Conservation (phyloP, 345 rosid species). For the Salix dunnii region DNA sequence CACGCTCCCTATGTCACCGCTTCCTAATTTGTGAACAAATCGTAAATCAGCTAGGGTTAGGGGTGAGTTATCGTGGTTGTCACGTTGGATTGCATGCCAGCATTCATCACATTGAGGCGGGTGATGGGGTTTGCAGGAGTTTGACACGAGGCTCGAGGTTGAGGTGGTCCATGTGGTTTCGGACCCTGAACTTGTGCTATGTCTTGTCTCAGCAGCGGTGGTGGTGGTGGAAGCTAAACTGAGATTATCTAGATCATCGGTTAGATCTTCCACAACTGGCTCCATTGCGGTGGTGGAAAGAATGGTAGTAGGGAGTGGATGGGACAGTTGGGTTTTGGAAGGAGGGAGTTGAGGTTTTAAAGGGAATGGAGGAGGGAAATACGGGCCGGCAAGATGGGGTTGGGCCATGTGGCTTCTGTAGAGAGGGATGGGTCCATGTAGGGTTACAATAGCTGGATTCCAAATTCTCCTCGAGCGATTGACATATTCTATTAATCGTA, state of each 20-base stretch:
- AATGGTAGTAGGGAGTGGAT: neutral
- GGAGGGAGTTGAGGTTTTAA: constrained; percentile 5
- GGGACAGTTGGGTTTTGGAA: neutral
- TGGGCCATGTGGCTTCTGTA: constrained; percentile 35
- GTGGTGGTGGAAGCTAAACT: constrained; percentile 41
- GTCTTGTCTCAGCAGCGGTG: constrained; percentile 15
- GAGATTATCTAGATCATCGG: constrained; percentile 40
- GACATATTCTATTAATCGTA: neutral
- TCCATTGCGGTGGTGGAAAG: constrained; percentile 20
- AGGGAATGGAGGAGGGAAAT: neutral
- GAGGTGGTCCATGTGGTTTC: constrained; percentile 27
- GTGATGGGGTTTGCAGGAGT: constrained; percentile 31
- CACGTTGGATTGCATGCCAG: constrained; percentile 48
- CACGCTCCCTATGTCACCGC: constrained; percentile 89
- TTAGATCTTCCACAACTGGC: constrained; percentile 20
- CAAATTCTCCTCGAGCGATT: neutral
- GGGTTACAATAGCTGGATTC: constrained; percentile 14
- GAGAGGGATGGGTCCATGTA: constrained; percentile 17
- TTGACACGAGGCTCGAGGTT: constrained; percentile 21
- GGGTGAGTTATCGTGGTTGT: constrained; percentile 19
- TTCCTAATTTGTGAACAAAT: constrained; percentile 65
- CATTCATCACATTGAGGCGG: constrained; percentile 49
- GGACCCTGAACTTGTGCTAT: constrained; percentile 42
- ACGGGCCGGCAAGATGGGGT: constrained; percentile 41
- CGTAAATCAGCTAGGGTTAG: constrained; percentile 54